Base-by-base conservation (phyloP, 2,329 filamentous ascomycete species). In the Mycocentrospora acerina region DNA sequence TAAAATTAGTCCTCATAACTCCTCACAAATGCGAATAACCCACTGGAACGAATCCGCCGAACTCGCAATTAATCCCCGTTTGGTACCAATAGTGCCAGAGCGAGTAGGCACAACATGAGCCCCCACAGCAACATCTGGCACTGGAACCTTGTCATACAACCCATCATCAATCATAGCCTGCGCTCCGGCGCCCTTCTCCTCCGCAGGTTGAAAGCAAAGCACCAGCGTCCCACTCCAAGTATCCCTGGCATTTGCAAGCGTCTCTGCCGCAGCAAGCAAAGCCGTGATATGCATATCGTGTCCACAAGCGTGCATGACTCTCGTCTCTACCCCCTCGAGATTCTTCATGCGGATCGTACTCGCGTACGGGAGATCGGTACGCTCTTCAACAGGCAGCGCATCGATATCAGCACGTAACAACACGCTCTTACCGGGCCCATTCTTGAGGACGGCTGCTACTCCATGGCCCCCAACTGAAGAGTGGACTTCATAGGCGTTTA, bases 241-340 rank as follows among this genome's bases (percentile, higher is more conserved):
- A 0, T 71, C 50, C n/a, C 62, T 69, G 0, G 66, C 59, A 0
- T 60, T 61, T 1, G 71, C 61, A 0, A 88, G 66, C 0, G 74
- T 66, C 14, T 75, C 69, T 0, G 79, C 73, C 0, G 77, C 75
- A 0, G 74, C 82, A 2, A 86, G 68, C 3, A 85, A 67, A 22
- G 69, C 68, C 0, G 79, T 73, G 17, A 85, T 77, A 55, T 86
- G 82, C 68, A 83, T 79, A 52, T 86, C 60, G 32, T 64, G 82
- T 0, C 82, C 83, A 57, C 82, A 86, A 15, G 81, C 82, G 60
- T 86, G 83, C 82, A 86, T 85, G 0, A 82, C 77, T 0, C 78
- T 76, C 35, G 75, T 74, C 37, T 71, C 66, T 0, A 68, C 57
- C 0, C 78, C 78, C 7, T 77, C 70, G 2, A 59, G 40, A 46